Evolutionary conservation across 2,329 filamentous ascomycete genomes (phyloP).

Genomic region (Claviceps sp.): DNA sequence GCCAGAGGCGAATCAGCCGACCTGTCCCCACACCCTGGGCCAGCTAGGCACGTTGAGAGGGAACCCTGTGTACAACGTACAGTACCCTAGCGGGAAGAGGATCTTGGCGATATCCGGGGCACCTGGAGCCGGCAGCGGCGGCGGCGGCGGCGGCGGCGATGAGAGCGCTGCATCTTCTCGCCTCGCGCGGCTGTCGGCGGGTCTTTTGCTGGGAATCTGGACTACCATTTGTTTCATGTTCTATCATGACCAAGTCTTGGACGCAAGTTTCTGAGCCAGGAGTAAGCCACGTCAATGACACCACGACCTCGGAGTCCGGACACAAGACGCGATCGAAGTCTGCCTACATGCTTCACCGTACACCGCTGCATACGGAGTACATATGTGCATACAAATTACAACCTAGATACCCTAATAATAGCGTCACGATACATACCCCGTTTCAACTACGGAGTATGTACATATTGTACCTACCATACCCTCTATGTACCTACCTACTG

Average conservation of each 20-base stretch:
- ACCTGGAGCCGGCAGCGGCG: neutral
- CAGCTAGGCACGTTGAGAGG: constrained; percentile 19
- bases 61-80: constrained; percentile 32
- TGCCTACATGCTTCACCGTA: too few species aligned
- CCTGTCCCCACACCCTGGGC: constrained; percentile 29
- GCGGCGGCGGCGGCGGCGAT: neutral
- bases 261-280: too few species aligned
- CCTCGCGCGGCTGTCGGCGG: neutral
- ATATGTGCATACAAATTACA: too few species aligned
- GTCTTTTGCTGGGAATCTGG: neutral
- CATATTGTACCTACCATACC: too few species aligned
- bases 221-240: neutral
- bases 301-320: too few species aligned
- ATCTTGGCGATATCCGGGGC: constrained; percentile 20
- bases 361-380: too few species aligned
- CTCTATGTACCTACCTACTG: too few species aligned
- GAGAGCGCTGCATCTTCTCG: neutral
- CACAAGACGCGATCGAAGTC: too few species aligned
- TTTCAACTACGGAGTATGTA: too few species aligned
- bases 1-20: constrained; percentile 29
- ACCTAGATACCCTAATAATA: too few species aligned
- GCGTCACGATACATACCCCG: too few species aligned
- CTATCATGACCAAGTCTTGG: neutral
- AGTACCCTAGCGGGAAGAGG: constrained; percentile 29
- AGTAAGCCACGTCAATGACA: too few species aligned